These are phyloP conservation scores for Salix brachista DNA, from an alignment of 345 rosid species.

Conservation along the genomic window DNA sequence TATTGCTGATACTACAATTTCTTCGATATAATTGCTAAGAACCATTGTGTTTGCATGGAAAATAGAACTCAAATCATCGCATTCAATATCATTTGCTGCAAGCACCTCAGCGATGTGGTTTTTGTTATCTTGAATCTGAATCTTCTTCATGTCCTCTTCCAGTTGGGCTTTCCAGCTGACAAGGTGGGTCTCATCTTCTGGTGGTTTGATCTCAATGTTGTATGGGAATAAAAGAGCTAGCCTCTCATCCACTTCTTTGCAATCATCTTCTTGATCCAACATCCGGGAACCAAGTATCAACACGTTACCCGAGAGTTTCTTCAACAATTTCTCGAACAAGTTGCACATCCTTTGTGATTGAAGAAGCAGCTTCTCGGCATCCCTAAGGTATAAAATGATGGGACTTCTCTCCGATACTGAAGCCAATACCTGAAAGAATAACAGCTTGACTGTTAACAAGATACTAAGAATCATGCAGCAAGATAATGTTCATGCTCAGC, in stretches of 20 bases:
- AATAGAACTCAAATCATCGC: slow-evolving; percentile 78
- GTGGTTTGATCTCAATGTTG: slow-evolving; percentile 67
- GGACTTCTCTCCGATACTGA: slow-evolving; percentile 57
- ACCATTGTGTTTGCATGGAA: slow-evolving; percentile 72
- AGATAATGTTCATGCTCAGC: neutral
- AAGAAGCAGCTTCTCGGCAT: slow-evolving; percentile 70
- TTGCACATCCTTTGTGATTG: slow-evolving; percentile 67
- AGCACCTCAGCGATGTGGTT: slow-evolving; percentile 92
- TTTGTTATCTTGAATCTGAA: slow-evolving; percentile 80
- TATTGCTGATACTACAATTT: slow-evolving; percentile 80
- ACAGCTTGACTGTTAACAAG: neutral
- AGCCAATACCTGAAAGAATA: slow-evolving; percentile 56
- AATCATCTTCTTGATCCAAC: slow-evolving; percentile 60
- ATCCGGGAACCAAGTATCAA: slow-evolving; percentile 77
- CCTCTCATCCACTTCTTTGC: slow-evolving; percentile 49
- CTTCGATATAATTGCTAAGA: slow-evolving; percentile 71
- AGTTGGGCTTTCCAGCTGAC: slow-evolving; percentile 71
- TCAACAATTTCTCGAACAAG: slow-evolving; percentile 58
- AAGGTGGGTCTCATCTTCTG: slow-evolving; percentile 72
- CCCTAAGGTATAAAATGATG: slow-evolving; percentile 72
- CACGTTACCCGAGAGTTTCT: slow-evolving; percentile 69
- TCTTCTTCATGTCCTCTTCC: slow-evolving; percentile 82
- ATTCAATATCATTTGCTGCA: slow-evolving; percentile 83
- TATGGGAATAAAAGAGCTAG: slow-evolving; percentile 63
- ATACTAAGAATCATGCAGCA: neutral